Base-by-base conservation (phyloP, 2,329 filamentous ascomycete genomes). In the Lasiodiplodia gonubiensis region DNA sequence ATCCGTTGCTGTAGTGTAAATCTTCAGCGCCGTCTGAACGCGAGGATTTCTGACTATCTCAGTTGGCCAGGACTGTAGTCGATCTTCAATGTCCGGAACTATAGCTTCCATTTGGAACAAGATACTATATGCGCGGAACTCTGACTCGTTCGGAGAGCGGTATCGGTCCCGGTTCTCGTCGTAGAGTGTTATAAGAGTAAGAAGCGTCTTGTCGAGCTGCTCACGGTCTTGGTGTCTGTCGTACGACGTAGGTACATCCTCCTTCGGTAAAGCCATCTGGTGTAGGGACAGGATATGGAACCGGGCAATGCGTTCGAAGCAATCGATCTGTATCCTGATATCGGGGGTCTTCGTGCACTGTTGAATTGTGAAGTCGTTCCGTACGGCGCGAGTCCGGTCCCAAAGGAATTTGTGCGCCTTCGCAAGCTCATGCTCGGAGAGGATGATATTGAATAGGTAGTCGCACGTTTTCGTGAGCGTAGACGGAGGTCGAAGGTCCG, bases 331-430 rank as follows among this genome's bases (percentile, higher is more conserved):
- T 23, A 85, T 82, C 55, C 79, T 77, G 42, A 89, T 81, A 72
- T 89, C 85, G n/a, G 81, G 79, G n/a, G 79, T 75, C 69, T 84
- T 85, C 8, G 83, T 85, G 67, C 89, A 78, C 72, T 87, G 85
- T 74, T 89, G 87, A 23, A 89, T 88, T 2, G 86, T 86, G 61
- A 89, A 86, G 73, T 90, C 88, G 72, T 89, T 90, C 49, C 88
- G 84, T 68, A 90, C 85, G 5, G 86, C 87, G 55, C 88, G 83
- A 39, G 87, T 89, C 21, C 88, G 83, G 73, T 90, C 88, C 88
- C 88, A 90, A 30, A 90, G 83, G 74, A 89, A 90, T 69, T 85
- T 84, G 72, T 89, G 86, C 14, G 88, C 82, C n/a, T 81, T 74
- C 1, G 79, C 82, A 61, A 88, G 78, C 10, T 37, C 80, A 2